Percentiles rank a stretch among this genome's conserved stretches.
Conservation (phyloP, 2,329 filamentous ascomycete species). For the Aspergillus sp. region DNA sequence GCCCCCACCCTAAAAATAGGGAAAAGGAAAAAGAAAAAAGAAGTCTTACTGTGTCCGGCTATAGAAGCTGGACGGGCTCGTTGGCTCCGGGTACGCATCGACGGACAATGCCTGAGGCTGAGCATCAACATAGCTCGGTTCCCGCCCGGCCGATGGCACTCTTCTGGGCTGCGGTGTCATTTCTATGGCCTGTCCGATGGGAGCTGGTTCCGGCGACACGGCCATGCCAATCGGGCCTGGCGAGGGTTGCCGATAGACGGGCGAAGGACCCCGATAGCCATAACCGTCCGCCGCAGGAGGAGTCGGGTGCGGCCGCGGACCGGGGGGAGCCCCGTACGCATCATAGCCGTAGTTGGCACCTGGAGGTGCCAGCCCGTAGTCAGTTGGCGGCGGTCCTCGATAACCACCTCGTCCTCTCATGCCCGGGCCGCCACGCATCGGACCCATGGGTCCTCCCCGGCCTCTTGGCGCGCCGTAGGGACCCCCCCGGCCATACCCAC, state of each 20-base stretch:
- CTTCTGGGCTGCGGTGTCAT: constrained; percentile 65
- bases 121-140: constrained; percentile 26
- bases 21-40: background rate
- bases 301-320: constrained; percentile 14
- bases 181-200: constrained; percentile 62
- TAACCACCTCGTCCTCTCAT: constrained; percentile 38
- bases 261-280: constrained; percentile 17
- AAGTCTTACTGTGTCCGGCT: constrained; percentile 61
- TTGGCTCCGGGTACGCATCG: constrained; percentile 17
- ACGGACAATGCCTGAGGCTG: constrained; percentile 20
- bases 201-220: constrained; percentile 27
- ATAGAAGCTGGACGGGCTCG: constrained; percentile 65
- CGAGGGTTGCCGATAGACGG: constrained; percentile 22
- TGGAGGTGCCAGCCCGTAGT: constrained; percentile 37
- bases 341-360: constrained; percentile 29
- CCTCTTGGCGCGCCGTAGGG: constrained; percentile 31
- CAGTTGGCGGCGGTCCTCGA: constrained; percentile 42
- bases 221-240: constrained; percentile 28
- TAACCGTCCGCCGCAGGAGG: constrained; percentile 20
- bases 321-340: constrained; percentile 23
- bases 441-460: constrained; percentile 36
- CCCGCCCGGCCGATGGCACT: constrained; percentile 12
- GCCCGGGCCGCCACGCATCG: constrained; percentile 25
- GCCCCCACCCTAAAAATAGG: too few relatives aligned
- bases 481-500: constrained; percentile 37